Conservation (phyloP, 1,284 basidiomycete genomes). For the Omphalotus olearius region DNA sequence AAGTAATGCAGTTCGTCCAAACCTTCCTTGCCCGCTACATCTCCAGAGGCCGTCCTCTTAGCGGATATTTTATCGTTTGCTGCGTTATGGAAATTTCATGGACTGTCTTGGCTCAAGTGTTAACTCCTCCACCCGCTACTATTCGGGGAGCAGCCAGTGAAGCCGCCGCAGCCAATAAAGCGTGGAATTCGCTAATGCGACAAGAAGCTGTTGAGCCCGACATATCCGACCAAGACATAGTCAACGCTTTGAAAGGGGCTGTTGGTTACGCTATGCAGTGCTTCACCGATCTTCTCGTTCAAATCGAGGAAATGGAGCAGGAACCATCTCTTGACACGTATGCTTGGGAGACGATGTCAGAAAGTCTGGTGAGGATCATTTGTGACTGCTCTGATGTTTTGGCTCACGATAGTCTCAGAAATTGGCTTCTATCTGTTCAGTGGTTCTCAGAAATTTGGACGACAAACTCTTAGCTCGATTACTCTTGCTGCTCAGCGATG, state of each 20-base stretch:
- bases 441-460: constrained; percentile 71
- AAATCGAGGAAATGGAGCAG: constrained; percentile 76
- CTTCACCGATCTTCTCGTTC: constrained; percentile 67
- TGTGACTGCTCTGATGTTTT: not conserved
- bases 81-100: constrained; percentile 82
- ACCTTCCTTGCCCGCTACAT: constrained; percentile 79
- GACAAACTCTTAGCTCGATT: constrained; percentile 68
- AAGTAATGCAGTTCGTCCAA: constrained; percentile 55
- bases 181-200: constrained; percentile 69
- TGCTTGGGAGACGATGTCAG: constrained; percentile 84
- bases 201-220: constrained; percentile 40
- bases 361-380: constrained; percentile 57
- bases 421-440: constrained; percentile 81
- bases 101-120: constrained; percentile 76
- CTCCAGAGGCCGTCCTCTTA: constrained; percentile 70
- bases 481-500: constrained; percentile 75
- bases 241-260: constrained; percentile 41
- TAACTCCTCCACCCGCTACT: constrained; percentile 42
- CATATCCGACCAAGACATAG: constrained; percentile 35
- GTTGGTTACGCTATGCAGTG: constrained; percentile 63
- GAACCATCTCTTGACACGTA: constrained; percentile 80
- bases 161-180: constrained; percentile 76
- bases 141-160: constrained; percentile 40
- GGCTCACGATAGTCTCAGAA: constrained; percentile 48
- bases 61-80: constrained; percentile 85